These are phyloP conservation scores for Saccharomyces kudriavzevii DNA, from an alignment of 805 yeast species.

Conservation along the genomic window DNA sequence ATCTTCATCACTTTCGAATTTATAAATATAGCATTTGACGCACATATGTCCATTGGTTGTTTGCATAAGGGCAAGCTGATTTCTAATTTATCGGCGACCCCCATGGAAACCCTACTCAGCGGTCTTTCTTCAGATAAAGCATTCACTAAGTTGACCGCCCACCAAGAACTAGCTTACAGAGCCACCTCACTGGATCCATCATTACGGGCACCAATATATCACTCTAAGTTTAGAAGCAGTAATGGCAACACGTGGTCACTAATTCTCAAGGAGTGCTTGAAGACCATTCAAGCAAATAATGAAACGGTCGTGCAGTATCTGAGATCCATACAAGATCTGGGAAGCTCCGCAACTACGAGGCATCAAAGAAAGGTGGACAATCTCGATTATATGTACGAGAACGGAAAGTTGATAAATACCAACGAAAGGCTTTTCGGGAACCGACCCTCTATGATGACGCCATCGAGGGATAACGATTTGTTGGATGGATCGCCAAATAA, in stretches of 20 bases:
- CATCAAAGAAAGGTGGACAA: neutral
- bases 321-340: slow-evolving; percentile 9
- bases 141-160: slow-evolving; percentile 55
- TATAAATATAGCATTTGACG: slow-evolving; percentile 49
- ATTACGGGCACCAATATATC: slow-evolving; percentile 47
- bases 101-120: slow-evolving; percentile 52
- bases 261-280: slow-evolving; percentile 52
- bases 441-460: slow-evolving; percentile 16
- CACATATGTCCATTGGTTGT: slow-evolving; percentile 66
- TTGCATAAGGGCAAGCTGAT: slow-evolving; percentile 57
- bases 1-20: slow-evolving; percentile 43
- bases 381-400: neutral
- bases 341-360: slow-evolving; percentile 4
- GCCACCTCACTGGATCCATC: slow-evolving; percentile 42
- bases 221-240: slow-evolving; percentile 33
- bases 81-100: slow-evolving; percentile 46
- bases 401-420: neutral
- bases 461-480: neutral
- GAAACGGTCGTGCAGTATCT: slow-evolving; percentile 28
- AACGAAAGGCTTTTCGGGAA: slow-evolving; percentile 31
- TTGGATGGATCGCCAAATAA: neutral
- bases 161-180: slow-evolving; percentile 65
- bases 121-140: slow-evolving; percentile 50
- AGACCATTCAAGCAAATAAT: slow-evolving; percentile 44
- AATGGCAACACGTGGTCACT: slow-evolving; percentile 48